A percentile compares a stretch with the other conserved stretches of the same genome.
Evolutionary conservation across 2,329 filamentous ascomycete genomes (phyloP).

Genomic region (Bisporella sp.): DNA sequence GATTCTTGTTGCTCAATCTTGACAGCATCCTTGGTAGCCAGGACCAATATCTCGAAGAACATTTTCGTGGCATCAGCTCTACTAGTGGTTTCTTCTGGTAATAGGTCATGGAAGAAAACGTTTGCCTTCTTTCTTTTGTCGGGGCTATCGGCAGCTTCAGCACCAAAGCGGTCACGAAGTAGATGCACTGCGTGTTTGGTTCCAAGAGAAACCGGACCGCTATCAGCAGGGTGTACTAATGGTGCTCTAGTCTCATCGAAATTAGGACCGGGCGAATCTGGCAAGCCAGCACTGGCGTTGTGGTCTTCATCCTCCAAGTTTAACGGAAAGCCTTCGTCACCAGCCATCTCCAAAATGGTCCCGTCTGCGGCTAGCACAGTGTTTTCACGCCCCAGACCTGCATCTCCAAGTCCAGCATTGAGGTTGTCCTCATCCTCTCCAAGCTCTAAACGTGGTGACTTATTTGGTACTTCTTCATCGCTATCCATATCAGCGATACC

Average conservation of each 20-base stretch:
- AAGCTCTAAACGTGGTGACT: conserved; percentile 59
- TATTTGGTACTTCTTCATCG: conserved; percentile 46
- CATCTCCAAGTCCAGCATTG: conserved; percentile 38
- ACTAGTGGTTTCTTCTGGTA: conserved; percentile 74
- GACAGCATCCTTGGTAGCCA: conserved; percentile 96
- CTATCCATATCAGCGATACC: conserved; percentile 74
- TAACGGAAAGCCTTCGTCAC: conserved; percentile 39
- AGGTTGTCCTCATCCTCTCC: conserved; percentile 56
- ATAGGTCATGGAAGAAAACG: conserved; percentile 84
- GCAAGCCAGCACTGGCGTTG: conserved; percentile 38
- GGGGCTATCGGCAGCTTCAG: conserved; percentile 60
- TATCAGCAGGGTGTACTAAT: conserved; percentile 73
- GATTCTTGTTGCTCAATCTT: conserved; percentile 83
- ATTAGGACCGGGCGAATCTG: conserved; percentile 43
- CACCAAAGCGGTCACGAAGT: conserved; percentile 79
- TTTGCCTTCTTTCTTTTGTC: conserved; percentile 67
- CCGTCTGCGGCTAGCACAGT: conserved; percentile 42
- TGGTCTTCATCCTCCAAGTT: conserved; percentile 39
- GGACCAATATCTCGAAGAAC: conserved; percentile 95
- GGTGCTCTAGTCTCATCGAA: conserved; percentile 77
- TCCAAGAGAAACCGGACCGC: conserved; percentile 78
- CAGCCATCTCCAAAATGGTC: conserved; percentile 59
- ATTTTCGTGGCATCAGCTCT: conserved; percentile 96
- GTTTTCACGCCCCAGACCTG: conserved; percentile 40
- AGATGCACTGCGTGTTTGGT: conserved; percentile 96